phyloP scores from a whole-genome alignment of 495 filamentous ascomycete genomes.

The Patellaria atrata region DNA sequence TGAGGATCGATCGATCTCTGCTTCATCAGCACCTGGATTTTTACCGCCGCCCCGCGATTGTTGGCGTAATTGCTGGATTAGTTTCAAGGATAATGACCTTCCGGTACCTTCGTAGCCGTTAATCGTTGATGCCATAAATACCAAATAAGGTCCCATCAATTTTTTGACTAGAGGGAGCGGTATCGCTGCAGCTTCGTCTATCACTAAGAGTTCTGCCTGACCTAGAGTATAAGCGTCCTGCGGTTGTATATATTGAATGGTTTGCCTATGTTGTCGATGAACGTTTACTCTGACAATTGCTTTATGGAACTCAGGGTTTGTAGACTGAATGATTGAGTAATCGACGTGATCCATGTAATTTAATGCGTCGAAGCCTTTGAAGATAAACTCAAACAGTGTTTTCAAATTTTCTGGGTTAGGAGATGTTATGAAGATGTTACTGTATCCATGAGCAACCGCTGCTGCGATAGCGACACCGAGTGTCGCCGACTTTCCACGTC shows the following conservation, averaged over 20 bases:
- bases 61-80: slow-evolving; percentile 94
- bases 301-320: slow-evolving; percentile 98
- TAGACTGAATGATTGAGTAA: slow-evolving; percentile 96
- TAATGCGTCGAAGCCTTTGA: slow-evolving; percentile 94
- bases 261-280: slow-evolving; percentile 89
- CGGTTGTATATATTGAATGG: slow-evolving; percentile 95
- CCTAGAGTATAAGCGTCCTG: slow-evolving; percentile 90
- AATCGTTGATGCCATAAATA: slow-evolving; percentile 99
- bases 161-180: slow-evolving; percentile 84
- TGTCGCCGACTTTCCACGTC: slow-evolving; percentile 92
- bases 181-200: slow-evolving; percentile 96
- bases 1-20: slow-evolving; percentile 60
- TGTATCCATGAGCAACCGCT: slow-evolving; percentile 89
- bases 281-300: slow-evolving; percentile 95
- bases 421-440: slow-evolving; percentile 98
- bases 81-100: slow-evolving; percentile 82
- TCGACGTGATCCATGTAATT: slow-evolving; percentile 88
- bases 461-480: slow-evolving; percentile 89
- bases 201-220: slow-evolving; percentile 89
- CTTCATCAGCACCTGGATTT: slow-evolving; percentile 35
- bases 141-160: slow-evolving; percentile 92
- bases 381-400: slow-evolving; percentile 94
- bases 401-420: slow-evolving; percentile 97
- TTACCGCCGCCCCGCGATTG: slow-evolving; percentile 52
- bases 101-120: slow-evolving; percentile 98